Evolutionary conservation across 495 filamentous ascomycete genomes (phyloP), one percentile per base, ranked within the genome.

Genomic region (Penicillium desertorum): DNA sequence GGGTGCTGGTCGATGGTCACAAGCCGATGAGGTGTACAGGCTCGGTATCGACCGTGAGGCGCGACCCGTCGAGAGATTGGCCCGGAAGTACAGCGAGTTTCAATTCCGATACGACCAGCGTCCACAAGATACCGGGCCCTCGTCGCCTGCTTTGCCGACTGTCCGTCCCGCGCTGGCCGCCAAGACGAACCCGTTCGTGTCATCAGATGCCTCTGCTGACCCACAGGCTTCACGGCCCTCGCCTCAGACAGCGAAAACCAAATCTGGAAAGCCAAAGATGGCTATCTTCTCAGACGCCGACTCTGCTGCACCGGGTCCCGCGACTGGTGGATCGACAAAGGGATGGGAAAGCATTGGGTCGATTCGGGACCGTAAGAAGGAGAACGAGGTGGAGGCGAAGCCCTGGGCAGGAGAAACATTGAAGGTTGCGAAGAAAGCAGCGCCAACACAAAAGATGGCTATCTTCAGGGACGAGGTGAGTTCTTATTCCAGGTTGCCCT

Each of bases 401-500:
- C 92, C 93, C 17, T 97, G 92, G 92, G 88, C 80, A 19, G 94
- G 94, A 30, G 91, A 97, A 76, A 96, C 88, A 34, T 71, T 98
- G 74, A 91, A 94, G 72, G 87, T 85, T 17, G 89, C 88, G 17
- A 94, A 89, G 65, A 91, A 89, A 69, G 82, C 86, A 64, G 83
- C 74, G 55, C 87, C 83, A 45, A 80, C 79, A 32, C 80, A 89
- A 48, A 98, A 97, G 78, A 84, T 98, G 84, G 77, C 86, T 65
- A 83, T 98, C 19, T 98, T 96, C 81, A 91, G 91, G 77, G 94
- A 98, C 80, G 82, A 88, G 89, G 94, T 98, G 86, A 85, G 92
- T 83, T 51, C 14, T 23, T 59, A 60, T 61, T 65, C 61, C 55
- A 56, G 58, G 56, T 64, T 39, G 27, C 58, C 56, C 56, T 57